Conservation (phyloP, 306 rosid species). For the Lupinus albus region DNA sequence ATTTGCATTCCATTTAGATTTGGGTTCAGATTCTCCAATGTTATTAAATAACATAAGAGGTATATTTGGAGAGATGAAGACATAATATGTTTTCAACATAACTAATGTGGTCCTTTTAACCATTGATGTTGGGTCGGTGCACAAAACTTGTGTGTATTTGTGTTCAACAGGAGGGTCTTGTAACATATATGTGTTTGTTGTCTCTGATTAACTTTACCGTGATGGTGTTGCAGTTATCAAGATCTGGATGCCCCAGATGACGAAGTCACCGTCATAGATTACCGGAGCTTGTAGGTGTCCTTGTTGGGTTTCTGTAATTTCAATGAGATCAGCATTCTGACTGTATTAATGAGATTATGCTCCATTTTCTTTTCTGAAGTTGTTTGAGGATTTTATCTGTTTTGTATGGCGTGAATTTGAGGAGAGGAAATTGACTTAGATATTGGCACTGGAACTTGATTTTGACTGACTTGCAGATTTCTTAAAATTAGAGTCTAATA, state of each 20-base stretch:
- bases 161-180: not conserved
- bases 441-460: slow-evolving; percentile 17
- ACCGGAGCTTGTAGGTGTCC: slow-evolving; percentile 76
- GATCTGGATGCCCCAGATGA: slow-evolving; percentile 97
- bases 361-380: slow-evolving; percentile 22
- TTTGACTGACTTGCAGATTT: slow-evolving; percentile 28
- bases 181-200: not conserved
- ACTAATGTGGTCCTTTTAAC: not conserved
- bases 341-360: slow-evolving; percentile 32
- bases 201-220: slow-evolving; percentile 50
- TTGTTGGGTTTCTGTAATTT: slow-evolving; percentile 6
- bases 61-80: not conserved
- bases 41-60: not conserved
- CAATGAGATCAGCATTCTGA: slow-evolving; percentile 17
- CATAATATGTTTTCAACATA: not conserved
- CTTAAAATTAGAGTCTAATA: too few relatives aligned
- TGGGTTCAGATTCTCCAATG: not conserved
- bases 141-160: not conserved
- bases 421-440: slow-evolving; percentile 1
- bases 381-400: slow-evolving; percentile 16
- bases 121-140: not conserved
- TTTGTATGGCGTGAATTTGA: not conserved
- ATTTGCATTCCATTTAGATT: not conserved
- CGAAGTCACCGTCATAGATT: slow-evolving; percentile 97
- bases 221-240: slow-evolving; percentile 75